Conservation (phyloP, 1,284 basidiomycete species). For the Pseudozyma sp. region DNA sequence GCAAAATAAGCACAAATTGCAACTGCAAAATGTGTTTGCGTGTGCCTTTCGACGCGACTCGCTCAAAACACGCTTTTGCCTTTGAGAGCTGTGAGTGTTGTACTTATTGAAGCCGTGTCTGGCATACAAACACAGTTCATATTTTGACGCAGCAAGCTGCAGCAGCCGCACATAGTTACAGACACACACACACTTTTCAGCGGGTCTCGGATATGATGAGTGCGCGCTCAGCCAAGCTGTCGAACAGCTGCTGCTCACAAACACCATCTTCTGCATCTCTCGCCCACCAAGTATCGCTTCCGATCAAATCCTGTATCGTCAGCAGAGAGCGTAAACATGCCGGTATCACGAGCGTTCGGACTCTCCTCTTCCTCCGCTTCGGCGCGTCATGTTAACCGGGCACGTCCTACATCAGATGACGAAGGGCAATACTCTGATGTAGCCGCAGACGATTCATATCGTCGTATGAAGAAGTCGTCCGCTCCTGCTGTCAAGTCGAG, state of each 20-base stretch:
- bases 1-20: not conserved
- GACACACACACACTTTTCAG: too few species aligned
- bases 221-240: not conserved
- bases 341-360: conserved; percentile 32
- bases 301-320: too few species aligned
- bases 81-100: not conserved
- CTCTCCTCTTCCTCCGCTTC: conserved; percentile 40
- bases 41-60: not conserved
- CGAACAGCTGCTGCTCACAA: not conserved
- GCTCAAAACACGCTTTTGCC: not conserved
- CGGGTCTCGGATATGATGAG: too few species aligned
- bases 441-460: conserved; percentile 24
- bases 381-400: conserved; percentile 25
- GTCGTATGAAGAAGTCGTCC: conserved; percentile 20
- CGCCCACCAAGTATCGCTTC: not conserved
- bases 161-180: too few species aligned
- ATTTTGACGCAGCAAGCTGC: not conserved
- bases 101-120: not conserved
- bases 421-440: conserved; percentile 30
- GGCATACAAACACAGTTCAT: not conserved
- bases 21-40: not conserved
- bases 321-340: conserved; percentile 21
- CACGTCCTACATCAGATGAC: conserved; percentile 25
- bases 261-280: conserved; percentile 1
- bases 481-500: conserved; percentile 8